phyloP scores from a whole-genome alignment of 2,329 filamentous ascomycete species.

The Ophiostoma himal-ulmi region DNA sequence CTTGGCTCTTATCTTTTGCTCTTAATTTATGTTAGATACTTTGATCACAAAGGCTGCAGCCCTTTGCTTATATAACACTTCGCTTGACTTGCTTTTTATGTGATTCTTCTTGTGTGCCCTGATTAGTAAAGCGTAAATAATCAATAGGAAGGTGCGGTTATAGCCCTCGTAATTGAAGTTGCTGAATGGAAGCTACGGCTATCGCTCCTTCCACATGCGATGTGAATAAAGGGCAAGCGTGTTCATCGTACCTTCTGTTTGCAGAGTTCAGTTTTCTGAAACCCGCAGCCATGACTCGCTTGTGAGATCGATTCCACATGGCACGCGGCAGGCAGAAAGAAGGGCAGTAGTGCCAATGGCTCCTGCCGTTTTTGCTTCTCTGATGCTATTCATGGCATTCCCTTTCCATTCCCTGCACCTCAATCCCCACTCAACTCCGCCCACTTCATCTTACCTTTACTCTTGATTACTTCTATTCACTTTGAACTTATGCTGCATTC shows the following conservation, averaged over 20 bases:
- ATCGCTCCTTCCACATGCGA: neutral
- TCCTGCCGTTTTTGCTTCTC: neutral
- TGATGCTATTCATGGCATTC: neutral
- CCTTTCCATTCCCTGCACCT: neutral
- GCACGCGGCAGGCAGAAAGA: neutral
- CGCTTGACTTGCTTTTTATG: neutral
- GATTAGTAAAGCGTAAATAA: neutral
- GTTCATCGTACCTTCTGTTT: neutral
- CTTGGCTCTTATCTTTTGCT: neutral
- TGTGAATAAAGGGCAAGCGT: neutral
- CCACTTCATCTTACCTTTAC: neutral
- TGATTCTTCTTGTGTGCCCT: neutral
- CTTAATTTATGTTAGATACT: neutral
- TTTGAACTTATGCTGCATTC: neutral
- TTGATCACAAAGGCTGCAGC: neutral
- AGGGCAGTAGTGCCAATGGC: too few species aligned
- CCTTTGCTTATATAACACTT: neutral
- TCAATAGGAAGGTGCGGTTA: neutral
- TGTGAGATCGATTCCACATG: neutral
- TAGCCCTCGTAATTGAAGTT: neutral
- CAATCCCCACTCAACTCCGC: neutral
- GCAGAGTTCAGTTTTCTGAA: neutral
- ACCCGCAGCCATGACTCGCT: neutral
- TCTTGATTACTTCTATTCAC: neutral
- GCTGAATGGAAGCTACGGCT: neutral